Percentiles rank a stretch among this genome's conserved stretches.
Conservation (phyloP, 2,329 filamentous ascomycete genomes). For the Phoma sp. region DNA sequence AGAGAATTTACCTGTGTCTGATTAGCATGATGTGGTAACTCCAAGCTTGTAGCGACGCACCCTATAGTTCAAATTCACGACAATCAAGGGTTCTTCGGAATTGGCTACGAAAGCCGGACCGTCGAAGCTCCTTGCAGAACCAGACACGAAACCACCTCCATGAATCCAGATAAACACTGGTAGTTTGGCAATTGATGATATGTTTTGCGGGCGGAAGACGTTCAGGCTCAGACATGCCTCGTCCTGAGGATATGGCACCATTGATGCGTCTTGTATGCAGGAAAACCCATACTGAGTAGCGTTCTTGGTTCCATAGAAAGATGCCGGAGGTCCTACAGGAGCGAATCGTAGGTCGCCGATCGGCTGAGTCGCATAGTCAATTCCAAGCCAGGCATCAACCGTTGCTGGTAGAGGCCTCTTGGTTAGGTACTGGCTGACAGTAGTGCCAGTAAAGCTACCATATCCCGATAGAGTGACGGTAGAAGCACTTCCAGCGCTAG, state of each 20-base stretch:
- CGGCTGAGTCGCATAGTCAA: conserved; percentile 53
- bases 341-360: conserved; percentile 50
- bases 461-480: conserved; percentile 45
- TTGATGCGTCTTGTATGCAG: conserved; percentile 55
- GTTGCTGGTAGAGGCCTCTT: conserved; percentile 42
- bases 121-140: conserved; percentile 35
- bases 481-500: conserved; percentile 3
- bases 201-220: conserved; percentile 32
- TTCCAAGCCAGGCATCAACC: conserved; percentile 58
- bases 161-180: conserved; percentile 43
- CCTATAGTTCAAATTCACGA: conserved; percentile 41
- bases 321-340: conserved; percentile 45
- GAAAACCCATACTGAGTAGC: conserved; percentile 50
- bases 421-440: conserved; percentile 46
- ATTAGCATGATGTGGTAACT: neutral
- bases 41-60: conserved; percentile 4
- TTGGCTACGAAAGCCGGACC: conserved; percentile 36
- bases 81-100: conserved; percentile 30
- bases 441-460: conserved; percentile 49
- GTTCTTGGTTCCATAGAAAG: conserved; percentile 49
- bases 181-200: conserved; percentile 24
- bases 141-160: conserved; percentile 33
- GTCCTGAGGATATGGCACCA: conserved; percentile 21
- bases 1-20: conserved; percentile 28
- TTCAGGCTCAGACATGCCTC: conserved; percentile 41